These are phyloP conservation scores for Ophiostoma perfectum DNA, from an alignment of 2,329 filamentous ascomycete species.

Conservation along the genomic window DNA sequence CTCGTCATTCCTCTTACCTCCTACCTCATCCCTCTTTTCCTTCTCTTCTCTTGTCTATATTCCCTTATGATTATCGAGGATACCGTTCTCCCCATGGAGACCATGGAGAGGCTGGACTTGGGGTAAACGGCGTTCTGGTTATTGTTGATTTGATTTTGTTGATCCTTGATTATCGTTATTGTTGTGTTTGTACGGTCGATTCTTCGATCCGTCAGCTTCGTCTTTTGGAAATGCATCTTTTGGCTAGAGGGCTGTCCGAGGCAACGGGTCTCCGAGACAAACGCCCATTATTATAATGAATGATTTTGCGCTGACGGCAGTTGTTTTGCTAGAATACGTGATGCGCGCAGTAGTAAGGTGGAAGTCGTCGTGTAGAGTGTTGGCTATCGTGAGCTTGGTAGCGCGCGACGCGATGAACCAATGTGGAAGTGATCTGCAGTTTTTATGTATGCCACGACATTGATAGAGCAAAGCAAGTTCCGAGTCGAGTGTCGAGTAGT, in stretches of 20 bases:
- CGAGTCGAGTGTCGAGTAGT: too few relatives aligned
- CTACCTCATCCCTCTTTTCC: neutral
- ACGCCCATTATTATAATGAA: neutral
- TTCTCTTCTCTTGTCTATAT: slow-evolving; percentile 6
- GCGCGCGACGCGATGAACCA: too few relatives aligned
- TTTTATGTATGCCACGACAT: too few relatives aligned
- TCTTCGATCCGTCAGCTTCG: too few relatives aligned
- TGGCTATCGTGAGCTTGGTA: too few relatives aligned
- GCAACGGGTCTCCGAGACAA: neutral
- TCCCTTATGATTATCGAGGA: slow-evolving; percentile 1
- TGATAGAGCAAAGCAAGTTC: too few relatives aligned
- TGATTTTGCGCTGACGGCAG: neutral
- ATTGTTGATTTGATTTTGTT: neutral
- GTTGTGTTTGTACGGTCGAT: neutral
- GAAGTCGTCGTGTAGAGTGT: neutral
- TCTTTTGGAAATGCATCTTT: neutral
- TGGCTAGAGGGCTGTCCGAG: neutral
- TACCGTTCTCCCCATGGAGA: slow-evolving; percentile 7
- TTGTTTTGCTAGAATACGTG: neutral
- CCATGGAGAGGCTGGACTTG: neutral
- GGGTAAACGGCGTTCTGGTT: neutral
- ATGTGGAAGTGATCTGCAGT: too few relatives aligned
- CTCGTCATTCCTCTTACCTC: too few relatives aligned
- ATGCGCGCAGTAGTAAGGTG: neutral
- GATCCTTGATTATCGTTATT: neutral